Evolutionary conservation across 257 asterid genomes (phyloP).

Genomic region (Nicotiana tomentosiformis): DNA sequence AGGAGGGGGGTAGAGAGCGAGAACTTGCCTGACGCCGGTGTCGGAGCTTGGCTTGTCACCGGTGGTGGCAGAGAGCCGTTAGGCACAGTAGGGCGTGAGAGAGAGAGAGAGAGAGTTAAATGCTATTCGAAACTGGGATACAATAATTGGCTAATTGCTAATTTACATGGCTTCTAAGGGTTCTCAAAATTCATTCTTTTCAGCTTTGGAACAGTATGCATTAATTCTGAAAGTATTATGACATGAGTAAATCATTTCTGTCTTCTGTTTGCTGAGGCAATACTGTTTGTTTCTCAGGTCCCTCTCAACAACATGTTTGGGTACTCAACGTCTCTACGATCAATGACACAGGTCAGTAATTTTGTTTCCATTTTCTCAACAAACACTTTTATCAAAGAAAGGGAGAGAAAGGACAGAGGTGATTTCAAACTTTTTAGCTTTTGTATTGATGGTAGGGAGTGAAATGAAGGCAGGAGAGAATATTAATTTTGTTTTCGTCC

Average conservation of each 20-base stretch:
- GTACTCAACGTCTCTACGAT: constrained; percentile 92
- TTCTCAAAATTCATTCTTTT: not conserved
- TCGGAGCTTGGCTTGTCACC: too few species aligned
- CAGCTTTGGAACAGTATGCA: not conserved
- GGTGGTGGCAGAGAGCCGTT: too few species aligned
- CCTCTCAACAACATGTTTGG: constrained; percentile 99
- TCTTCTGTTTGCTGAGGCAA: not conserved
- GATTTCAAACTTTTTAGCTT: not conserved
- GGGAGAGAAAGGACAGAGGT: not conserved
- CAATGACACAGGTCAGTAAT: constrained; percentile 90
- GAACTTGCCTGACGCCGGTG: too few species aligned
- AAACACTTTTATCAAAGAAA: not conserved
- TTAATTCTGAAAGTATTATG: not conserved
- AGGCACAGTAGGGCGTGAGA: too few species aligned
- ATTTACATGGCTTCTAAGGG: not conserved
- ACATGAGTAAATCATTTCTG: not conserved
- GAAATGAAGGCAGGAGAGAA: not conserved
- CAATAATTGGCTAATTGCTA: not conserved
- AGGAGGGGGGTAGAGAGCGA: too few species aligned
- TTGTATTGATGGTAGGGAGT: not conserved
- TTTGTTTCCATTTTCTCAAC: constrained; percentile 1
- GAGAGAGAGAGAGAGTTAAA: too few species aligned
- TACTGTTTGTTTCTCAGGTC: constrained; percentile 41
- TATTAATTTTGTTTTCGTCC: not conserved
- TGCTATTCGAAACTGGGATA: not conserved